A percentile compares a stretch with the other conserved stretches of the same genome.
These are phyloP conservation scores for Neoboletus magnificus DNA, from an alignment of 768 basidiomycete genomes.

Conservation along the genomic window DNA sequence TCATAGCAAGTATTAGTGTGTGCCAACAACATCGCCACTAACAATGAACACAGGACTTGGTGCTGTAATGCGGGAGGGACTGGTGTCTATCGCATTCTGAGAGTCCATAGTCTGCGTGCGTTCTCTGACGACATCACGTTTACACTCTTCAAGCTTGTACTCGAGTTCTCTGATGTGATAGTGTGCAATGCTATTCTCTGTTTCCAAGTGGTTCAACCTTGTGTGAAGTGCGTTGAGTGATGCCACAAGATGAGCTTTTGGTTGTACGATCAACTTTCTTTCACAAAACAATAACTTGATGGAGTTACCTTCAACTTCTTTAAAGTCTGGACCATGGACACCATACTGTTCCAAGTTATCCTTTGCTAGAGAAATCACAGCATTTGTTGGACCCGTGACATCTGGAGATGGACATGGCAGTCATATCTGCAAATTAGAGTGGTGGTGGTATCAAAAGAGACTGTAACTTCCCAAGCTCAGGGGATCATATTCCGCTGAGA, in stretches of 20 bases:
- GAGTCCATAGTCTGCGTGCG: constrained; percentile 60
- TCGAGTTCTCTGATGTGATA: constrained; percentile 85
- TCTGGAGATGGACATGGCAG: constrained; percentile 64
- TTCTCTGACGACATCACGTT: constrained; percentile 71
- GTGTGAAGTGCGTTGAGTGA: constrained; percentile 62
- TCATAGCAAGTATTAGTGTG: too few relatives aligned
- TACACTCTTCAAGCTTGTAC: constrained; percentile 78
- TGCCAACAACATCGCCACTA: too few relatives aligned
- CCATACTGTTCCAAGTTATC: constrained; percentile 47
- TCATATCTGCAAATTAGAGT: constrained; percentile 27
- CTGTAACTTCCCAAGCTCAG: constrained; percentile 28
- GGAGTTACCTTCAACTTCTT: constrained; percentile 62
- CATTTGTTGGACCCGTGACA: constrained; percentile 79
- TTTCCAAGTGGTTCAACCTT: constrained; percentile 70
- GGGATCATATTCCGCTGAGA: constrained; percentile 32
- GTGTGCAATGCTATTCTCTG: constrained; percentile 78
- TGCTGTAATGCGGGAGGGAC: constrained; percentile 9
- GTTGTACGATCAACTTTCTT: neutral
- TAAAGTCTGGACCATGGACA: constrained; percentile 45
- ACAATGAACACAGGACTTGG: too few relatives aligned
- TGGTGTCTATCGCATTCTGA: constrained; percentile 38
- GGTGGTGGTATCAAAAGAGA: constrained; percentile 26
- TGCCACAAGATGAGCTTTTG: constrained; percentile 55
- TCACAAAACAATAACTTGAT: neutral
- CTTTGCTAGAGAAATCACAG: constrained; percentile 71